Conservation (phyloP, 495 filamentous ascomycete genomes). For the Penicillium crystallinum region DNA sequence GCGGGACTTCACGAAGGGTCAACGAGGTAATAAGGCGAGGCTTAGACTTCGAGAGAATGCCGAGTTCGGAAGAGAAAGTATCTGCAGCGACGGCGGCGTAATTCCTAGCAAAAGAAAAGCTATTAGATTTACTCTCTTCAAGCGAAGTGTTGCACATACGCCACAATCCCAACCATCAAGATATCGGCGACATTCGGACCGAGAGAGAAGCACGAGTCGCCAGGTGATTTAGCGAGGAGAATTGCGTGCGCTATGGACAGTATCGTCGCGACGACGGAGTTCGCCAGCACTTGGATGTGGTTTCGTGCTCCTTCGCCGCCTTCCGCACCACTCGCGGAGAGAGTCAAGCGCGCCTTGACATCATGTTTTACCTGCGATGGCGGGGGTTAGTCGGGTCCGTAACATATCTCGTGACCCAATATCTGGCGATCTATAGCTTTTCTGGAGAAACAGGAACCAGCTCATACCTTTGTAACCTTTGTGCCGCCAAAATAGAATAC, state of each 20-base stretch:
- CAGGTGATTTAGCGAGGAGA: constrained; percentile 39
- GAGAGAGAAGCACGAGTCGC: constrained; percentile 31
- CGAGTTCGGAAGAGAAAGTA: constrained; percentile 92
- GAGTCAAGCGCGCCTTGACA: constrained; percentile 73
- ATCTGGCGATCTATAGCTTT: not conserved
- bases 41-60: constrained; percentile 70
- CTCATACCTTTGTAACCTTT: constrained; percentile 69
- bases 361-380: constrained; percentile 68
- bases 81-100: constrained; percentile 90
- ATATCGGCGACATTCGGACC: constrained; percentile 40
- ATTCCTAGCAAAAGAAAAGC: constrained; percentile 42
- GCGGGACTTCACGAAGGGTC: constrained; percentile 68
- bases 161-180: constrained; percentile 53
- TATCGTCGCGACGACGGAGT: constrained; percentile 72
- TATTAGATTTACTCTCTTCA: not conserved
- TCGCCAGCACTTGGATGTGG: constrained; percentile 86
- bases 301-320: constrained; percentile 78
- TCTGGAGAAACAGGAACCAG: not conserved
- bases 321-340: constrained; percentile 62
- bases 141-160: constrained; percentile 27
- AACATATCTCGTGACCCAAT: not conserved
- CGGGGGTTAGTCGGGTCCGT: not conserved
- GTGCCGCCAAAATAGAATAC: constrained; percentile 88
- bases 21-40: constrained; percentile 86
- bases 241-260: constrained; percentile 67